These are phyloP conservation scores for Diaporthe destruens DNA, from an alignment of 2,329 filamentous ascomycete species.

Conservation along the genomic window DNA sequence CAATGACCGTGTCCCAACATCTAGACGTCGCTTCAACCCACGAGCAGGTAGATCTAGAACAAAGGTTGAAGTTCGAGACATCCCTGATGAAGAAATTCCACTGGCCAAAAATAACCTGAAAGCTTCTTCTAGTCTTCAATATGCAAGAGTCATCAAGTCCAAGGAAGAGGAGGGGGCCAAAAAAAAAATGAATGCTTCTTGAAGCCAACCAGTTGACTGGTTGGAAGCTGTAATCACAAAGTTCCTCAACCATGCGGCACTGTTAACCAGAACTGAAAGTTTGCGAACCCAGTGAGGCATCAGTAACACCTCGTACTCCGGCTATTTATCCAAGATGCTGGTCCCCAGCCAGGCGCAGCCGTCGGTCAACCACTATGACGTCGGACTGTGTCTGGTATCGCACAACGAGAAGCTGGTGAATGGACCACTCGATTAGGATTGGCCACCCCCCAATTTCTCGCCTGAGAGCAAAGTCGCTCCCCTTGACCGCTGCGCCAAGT, in stretches of 20 bases:
- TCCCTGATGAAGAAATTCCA: too few relatives aligned
- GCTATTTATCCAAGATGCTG: background rate
- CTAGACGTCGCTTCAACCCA: too few relatives aligned
- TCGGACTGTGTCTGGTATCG: slow-evolving; percentile 27
- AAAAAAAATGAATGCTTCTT: background rate
- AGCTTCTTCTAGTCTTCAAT: background rate
- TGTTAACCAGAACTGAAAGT: slow-evolving; percentile 19
- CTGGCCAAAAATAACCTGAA: background rate
- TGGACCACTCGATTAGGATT: background rate
- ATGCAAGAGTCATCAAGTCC: background rate
- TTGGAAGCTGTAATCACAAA: slow-evolving; percentile 17
- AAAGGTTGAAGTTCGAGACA: background rate
- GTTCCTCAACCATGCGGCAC: slow-evolving; percentile 6
- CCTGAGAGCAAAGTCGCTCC: slow-evolving; percentile 29
- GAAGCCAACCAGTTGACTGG: slow-evolving; percentile 20
- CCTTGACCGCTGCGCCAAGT: slow-evolving; percentile 33
- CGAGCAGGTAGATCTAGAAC: too few relatives aligned
- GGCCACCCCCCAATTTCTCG: slow-evolving; percentile 29
- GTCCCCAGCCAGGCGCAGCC: slow-evolving; percentile 10
- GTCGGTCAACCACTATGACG: slow-evolving; percentile 34
- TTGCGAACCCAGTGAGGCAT: background rate
- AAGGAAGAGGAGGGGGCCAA: background rate
- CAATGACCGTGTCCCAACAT: background rate
- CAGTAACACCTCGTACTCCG: background rate
- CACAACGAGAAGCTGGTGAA: slow-evolving; percentile 26